Evolutionary conservation across 371 early-diverging fungal genomes (phyloP), one percentile per base, ranked within the genome.

Genomic region (Polyrhizophydium stewartii): DNA sequence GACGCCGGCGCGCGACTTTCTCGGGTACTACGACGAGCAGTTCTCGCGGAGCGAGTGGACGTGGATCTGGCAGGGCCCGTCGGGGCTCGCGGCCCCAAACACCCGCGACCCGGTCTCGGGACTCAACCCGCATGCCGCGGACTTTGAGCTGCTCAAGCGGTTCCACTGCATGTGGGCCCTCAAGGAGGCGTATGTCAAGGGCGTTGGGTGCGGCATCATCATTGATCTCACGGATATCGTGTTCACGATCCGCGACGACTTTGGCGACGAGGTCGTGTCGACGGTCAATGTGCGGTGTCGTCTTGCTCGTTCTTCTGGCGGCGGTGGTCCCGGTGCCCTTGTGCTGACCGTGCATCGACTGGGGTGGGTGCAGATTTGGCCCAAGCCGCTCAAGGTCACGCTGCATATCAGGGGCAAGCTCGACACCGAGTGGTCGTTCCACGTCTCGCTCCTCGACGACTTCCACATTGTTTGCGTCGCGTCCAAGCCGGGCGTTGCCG

Each of bases 131-230:
- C 43, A 43, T 43, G 28, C 22, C 28, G 10, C 7, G 7, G 49
- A 47, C 49, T 3, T 13, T 13, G 35, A 35, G 35, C 3, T 7
- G 16, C 7, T 47, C 28, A 22, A 28, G 28, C 49, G 49, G 49
- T 47, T 47, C 28, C 49, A 47, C 28, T 47, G 49, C 16, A 3
- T 47, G 49, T 47, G 49, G 49, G 49, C 49, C 3, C 49, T 47
- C 49, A 47, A 47, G 16, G 49, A 47, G 28, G 16, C 7, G 7
- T 47, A 47, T 47, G 49, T 47, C 25, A 47, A 47, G 28, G 49
- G 49, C 22, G 49, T 47, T 16, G 49, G 49, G 7, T 47, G 49
- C 49, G 49, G 49, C 25, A 47, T 47, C 28, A 28, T 47, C 10
- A 16, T 28, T 3, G 28, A 47, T 28, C 28, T 47, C 25, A 10